These are phyloP conservation scores for Tulasnella sp. DNA, from an alignment of 768 basidiomycete genomes.

Conservation along the genomic window DNA sequence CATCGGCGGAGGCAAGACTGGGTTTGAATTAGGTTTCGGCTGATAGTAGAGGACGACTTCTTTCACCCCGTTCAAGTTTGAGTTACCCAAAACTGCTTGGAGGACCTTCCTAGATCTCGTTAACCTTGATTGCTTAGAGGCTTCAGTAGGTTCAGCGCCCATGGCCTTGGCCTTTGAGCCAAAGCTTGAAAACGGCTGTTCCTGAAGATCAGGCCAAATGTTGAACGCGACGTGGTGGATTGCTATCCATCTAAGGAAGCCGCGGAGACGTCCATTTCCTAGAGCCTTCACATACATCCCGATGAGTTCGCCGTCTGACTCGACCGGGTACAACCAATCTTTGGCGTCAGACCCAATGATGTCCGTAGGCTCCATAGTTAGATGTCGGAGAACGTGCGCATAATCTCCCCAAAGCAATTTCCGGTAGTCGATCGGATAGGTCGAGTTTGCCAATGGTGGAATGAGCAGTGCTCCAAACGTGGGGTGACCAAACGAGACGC, in stretches of 20 bases:
- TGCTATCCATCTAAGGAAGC: constrained; percentile 63
- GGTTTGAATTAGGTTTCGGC: background rate
- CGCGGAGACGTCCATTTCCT: constrained; percentile 40
- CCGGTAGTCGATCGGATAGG: constrained; percentile 72
- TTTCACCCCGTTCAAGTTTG: constrained; percentile 7
- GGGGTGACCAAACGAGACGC: constrained; percentile 80
- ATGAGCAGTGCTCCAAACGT: constrained; percentile 72
- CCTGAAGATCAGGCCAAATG: constrained; percentile 63
- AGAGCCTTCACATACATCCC: constrained; percentile 61
- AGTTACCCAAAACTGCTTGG: constrained; percentile 10
- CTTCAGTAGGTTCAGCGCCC: background rate
- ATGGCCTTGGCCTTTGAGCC: constrained; percentile 10
- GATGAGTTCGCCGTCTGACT: constrained; percentile 57
- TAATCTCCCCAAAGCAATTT: constrained; percentile 80
- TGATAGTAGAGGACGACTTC: constrained; percentile 25
- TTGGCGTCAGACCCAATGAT: constrained; percentile 42
- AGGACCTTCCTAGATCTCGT: background rate
- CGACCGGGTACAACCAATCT: constrained; percentile 69
- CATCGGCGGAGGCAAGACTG: constrained; percentile 4
- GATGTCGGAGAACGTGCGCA: constrained; percentile 53
- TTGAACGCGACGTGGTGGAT: constrained; percentile 73
- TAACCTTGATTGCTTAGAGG: background rate
- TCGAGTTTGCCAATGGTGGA: constrained; percentile 63
- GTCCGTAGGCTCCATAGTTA: constrained; percentile 29
- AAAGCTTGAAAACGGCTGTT: background rate